phyloP scores from a whole-genome alignment of 2,329 filamentous ascomycete species.

The Diplodia sapinea region DNA sequence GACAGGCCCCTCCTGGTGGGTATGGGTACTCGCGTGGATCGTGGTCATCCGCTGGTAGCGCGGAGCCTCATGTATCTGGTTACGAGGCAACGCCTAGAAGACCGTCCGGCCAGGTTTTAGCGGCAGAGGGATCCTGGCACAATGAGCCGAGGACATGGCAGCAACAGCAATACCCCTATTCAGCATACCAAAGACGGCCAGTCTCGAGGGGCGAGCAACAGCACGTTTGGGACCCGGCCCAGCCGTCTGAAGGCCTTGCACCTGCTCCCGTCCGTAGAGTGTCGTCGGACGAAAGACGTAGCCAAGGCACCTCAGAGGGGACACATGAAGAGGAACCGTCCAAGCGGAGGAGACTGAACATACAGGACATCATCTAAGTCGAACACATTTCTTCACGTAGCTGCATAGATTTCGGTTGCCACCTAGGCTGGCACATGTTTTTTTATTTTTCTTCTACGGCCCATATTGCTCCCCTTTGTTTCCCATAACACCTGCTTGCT shows the following conservation, averaged over 20 bases:
- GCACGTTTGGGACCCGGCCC: background rate
- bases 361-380: constrained; percentile 30
- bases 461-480: constrained; percentile 5
- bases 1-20: background rate
- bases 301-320: constrained; percentile 8
- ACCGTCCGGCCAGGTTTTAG: background rate
- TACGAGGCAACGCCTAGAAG: constrained; percentile 18
- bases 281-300: constrained; percentile 11
- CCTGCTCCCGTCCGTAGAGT: constrained; percentile 12
- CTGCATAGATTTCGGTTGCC: constrained; percentile 10
- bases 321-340: constrained; percentile 27
- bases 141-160: constrained; percentile 17
- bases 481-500: background rate
- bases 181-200: constrained; percentile 3
- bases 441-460: background rate
- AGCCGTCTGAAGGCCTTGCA: background rate
- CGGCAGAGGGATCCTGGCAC: constrained; percentile 10
- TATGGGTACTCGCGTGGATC: constrained; percentile 18
- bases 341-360: constrained; percentile 34
- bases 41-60: constrained; percentile 21
- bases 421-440: constrained; percentile 4
- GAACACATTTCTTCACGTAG: background rate
- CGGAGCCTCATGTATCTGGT: background rate
- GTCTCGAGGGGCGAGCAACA: constrained; percentile 1
- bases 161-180: background rate